A percentile compares a stretch with the other conserved stretches of the same genome.
Evolutionary conservation across 306 rosid genomes (phyloP).

Genomic region (Fragaria nilgerrensis): DNA sequence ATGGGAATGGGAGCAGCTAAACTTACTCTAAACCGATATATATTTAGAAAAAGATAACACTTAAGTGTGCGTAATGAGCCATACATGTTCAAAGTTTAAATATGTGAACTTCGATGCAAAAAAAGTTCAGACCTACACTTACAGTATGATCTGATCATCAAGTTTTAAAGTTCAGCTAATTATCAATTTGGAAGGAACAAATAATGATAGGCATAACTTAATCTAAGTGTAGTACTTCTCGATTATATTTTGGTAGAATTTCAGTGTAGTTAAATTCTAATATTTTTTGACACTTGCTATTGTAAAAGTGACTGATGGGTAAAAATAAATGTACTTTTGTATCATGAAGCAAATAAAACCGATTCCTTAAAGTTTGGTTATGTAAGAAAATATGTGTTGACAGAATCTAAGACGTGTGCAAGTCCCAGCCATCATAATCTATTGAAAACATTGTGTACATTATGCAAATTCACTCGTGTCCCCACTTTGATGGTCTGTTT

Average conservation of each 20-base stretch:
- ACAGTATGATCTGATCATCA: no score
- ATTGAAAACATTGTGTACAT: background rate
- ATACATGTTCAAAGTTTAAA: no score
- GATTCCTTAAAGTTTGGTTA: background rate
- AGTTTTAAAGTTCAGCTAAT: background rate
- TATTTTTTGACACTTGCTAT: background rate
- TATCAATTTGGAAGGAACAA: background rate
- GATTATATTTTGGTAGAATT: background rate
- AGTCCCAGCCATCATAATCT: background rate
- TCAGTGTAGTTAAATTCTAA: background rate
- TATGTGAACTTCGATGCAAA: no score
- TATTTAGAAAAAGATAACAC: background rate
- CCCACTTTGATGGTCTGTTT: background rate
- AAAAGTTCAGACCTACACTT: background rate
- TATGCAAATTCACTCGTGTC: background rate
- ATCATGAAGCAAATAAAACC: no score
- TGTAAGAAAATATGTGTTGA: background rate
- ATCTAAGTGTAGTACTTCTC: background rate
- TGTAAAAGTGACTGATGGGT: background rate
- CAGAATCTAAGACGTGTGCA: slow-evolving; percentile 5
- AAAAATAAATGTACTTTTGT: background rate
- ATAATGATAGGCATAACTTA: slow-evolving; percentile 1
- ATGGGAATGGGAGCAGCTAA: slow-evolving; percentile 58
- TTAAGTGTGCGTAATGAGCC: background rate
- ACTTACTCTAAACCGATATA: slow-evolving; percentile 21